These are phyloP conservation scores for Colletotrichum sp. DNA, from an alignment of 2,329 filamentous ascomycete genomes.

Conservation along the genomic window DNA sequence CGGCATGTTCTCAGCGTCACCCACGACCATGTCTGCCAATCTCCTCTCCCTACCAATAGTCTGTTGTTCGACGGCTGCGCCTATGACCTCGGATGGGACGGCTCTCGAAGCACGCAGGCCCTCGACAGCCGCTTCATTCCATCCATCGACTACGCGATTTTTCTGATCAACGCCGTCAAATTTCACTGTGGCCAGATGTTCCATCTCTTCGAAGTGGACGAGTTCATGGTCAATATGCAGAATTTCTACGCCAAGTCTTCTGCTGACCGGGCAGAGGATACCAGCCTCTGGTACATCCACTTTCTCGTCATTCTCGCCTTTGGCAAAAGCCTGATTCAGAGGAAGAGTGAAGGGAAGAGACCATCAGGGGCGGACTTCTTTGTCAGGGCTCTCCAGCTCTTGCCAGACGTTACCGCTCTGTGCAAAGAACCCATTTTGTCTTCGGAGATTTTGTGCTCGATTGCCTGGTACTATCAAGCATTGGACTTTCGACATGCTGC, in stretches of 20 bases:
- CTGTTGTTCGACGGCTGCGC: conserved; percentile 56
- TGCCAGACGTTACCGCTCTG: conserved; percentile 46
- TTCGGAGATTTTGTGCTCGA: conserved; percentile 55
- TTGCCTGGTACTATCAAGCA: conserved; percentile 57
- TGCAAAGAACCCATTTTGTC: conserved; percentile 48
- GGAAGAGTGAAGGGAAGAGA: conserved; percentile 35
- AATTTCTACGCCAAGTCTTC: conserved; percentile 30
- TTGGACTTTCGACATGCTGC: conserved; percentile 51
- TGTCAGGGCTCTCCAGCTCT: conserved; percentile 44
- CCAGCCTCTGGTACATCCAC: conserved; percentile 55
- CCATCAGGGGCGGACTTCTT: conserved; percentile 55
- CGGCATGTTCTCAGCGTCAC: conserved; percentile 53
- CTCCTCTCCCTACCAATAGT: conserved; percentile 44
- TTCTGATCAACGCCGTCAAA: conserved; percentile 60
- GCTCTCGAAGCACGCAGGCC: background rate
- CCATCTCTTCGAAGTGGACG: conserved; percentile 58
- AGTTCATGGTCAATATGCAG: conserved; percentile 45
- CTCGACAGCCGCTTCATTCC: conserved; percentile 13
- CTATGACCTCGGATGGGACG: conserved; percentile 41
- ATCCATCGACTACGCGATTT: conserved; percentile 54
- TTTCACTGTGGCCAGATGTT: conserved; percentile 60
- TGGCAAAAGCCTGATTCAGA: conserved; percentile 56
- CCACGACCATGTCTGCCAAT: conserved; percentile 50
- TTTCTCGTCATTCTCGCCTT: conserved; percentile 59
- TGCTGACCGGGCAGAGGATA: conserved; percentile 1